phyloP scores from a whole-genome alignment of 768 basidiomycete genomes.

The Pilatotrama ljubarskyi region DNA sequence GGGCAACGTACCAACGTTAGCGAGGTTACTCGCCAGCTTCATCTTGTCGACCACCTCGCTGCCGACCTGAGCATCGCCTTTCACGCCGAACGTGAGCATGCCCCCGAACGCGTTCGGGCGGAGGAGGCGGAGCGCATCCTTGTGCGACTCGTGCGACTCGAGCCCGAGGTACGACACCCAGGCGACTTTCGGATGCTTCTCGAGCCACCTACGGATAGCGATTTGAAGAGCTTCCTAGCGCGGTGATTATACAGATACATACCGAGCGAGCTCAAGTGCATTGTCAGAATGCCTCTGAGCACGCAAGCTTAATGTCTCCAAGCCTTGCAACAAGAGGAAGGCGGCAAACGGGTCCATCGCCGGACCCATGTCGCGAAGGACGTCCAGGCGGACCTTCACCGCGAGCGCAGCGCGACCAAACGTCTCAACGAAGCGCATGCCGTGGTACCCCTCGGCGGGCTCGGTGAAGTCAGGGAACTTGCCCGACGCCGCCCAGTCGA shows the following conservation, averaged over 20 bases:
- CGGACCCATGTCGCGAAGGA: constrained; percentile 68
- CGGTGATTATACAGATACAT: constrained; percentile 12
- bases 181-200: constrained; percentile 61
- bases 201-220: constrained; percentile 44
- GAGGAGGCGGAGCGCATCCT: constrained; percentile 56
- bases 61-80: constrained; percentile 49
- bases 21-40: constrained; percentile 69
- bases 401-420: constrained; percentile 68
- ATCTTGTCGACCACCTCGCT: constrained; percentile 69
- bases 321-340: constrained; percentile 73
- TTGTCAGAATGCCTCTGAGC: constrained; percentile 72
- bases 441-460: constrained; percentile 77
- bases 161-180: constrained; percentile 86
- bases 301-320: constrained; percentile 75
- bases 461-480: constrained; percentile 75
- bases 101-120: constrained; percentile 63
- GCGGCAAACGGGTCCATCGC: constrained; percentile 71
- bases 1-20: constrained; percentile 61
- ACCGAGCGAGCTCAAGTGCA: constrained; percentile 65
- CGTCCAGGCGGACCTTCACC: constrained; percentile 60
- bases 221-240: not conserved
- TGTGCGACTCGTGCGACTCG: constrained; percentile 57
- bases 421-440: constrained; percentile 61
- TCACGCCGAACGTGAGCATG: constrained; percentile 76
- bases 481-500: constrained; percentile 69